These are phyloP conservation scores for Letharia lupina DNA, from an alignment of 495 filamentous ascomycete species.

Conservation along the genomic window DNA sequence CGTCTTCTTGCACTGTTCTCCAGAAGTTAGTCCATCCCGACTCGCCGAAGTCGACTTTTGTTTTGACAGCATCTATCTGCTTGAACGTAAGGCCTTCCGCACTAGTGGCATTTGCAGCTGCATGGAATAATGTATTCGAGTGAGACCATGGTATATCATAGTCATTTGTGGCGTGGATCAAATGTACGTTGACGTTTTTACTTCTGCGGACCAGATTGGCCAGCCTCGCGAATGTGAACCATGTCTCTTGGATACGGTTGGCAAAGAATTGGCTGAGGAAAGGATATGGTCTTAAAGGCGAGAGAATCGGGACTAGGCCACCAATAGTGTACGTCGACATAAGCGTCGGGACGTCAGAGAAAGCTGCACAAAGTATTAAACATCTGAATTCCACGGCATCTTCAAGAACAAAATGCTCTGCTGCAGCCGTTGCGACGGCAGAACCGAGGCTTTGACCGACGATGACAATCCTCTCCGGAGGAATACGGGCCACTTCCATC, in stretches of 20 bases:
- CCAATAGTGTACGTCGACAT: conserved; percentile 63
- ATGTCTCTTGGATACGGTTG: conserved; percentile 44
- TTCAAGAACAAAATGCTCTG: conserved; percentile 49
- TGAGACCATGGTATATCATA: conserved; percentile 64
- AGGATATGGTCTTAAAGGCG: conserved; percentile 58
- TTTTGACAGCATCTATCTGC: conserved; percentile 24
- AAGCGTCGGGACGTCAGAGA: conserved; percentile 63
- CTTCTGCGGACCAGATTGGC: conserved; percentile 32
- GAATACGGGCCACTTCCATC: conserved; percentile 48
- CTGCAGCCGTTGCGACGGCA: conserved; percentile 64
- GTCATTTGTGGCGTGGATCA: conserved; percentile 71
- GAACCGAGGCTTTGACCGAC: conserved; percentile 89
- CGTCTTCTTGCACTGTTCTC: conserved; percentile 20
- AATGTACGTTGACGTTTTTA: conserved; percentile 51
- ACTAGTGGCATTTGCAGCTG: conserved; percentile 46
- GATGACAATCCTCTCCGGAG: conserved; percentile 64
- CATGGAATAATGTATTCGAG: conserved; percentile 46
- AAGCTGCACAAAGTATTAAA: conserved; percentile 69
- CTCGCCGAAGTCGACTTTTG: conserved; percentile 15
- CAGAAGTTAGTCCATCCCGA: conserved; percentile 18
- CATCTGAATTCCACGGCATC: conserved; percentile 47
- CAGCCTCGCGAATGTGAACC: conserved; percentile 46
- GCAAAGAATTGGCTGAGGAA: conserved; percentile 40
- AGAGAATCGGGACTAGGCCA: conserved; percentile 69
- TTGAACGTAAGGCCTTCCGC: conserved; percentile 24